phyloP scores from a whole-genome alignment of 306 rosid genomes.

The Heteromeles arbutifolia region DNA sequence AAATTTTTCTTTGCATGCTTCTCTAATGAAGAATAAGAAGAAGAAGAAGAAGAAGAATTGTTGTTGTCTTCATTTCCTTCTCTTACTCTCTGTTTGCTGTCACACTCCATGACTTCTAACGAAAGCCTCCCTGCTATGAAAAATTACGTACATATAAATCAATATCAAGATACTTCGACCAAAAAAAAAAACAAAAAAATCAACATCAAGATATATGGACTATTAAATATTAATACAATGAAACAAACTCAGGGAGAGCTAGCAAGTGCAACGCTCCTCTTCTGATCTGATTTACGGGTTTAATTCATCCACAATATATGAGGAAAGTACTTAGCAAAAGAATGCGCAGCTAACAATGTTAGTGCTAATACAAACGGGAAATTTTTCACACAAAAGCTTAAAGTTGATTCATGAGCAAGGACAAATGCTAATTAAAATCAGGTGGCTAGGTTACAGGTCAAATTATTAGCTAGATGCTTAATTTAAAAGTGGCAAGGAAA shows the following conservation, averaged over 20 bases:
- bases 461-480: neutral
- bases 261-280: neutral
- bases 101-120: conserved; percentile 33
- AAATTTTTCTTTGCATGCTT: conserved; percentile 24
- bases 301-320: neutral
- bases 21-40: conserved; percentile 2
- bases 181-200: too few species aligned
- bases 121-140: neutral
- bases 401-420: neutral
- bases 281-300: too few species aligned
- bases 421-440: neutral
- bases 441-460: neutral
- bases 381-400: neutral
- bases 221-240: neutral
- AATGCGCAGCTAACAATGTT: too few species aligned
- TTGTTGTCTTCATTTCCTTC: conserved; percentile 29
- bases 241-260: neutral
- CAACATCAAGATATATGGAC: too few species aligned
- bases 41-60: neutral
- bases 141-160: neutral
- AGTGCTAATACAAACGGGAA: too few species aligned
- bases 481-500: neutral
- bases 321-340: neutral
- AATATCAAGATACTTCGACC: too few species aligned
- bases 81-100: conserved; percentile 41